Base-by-base conservation (phyloP, 2,329 filamentous ascomycete genomes). In the Coleophoma eucalyptorum region DNA sequence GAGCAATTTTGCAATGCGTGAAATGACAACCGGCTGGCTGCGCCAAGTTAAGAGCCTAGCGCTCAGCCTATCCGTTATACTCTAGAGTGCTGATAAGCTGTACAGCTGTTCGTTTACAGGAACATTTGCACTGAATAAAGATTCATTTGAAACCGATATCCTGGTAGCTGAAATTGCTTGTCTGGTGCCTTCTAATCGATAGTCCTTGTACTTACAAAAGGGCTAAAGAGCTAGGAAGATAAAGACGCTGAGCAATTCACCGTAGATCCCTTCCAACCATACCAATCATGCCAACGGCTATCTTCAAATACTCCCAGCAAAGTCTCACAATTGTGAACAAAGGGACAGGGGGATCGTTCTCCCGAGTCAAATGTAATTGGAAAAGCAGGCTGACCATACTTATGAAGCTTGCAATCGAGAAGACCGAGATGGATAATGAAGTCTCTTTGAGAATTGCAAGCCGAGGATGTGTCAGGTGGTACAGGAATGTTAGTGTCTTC, bases 391-490 rank as follows among this genome's bases (percentile, higher is more conserved):
- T 79, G 48, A 83, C 78, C 83, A 91, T 88, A 69, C 81, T 89
- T 60, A 89, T 78, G 69, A 89, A 90, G 69, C 84, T 88, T 35
- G 86, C 84, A 55, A 88, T 81, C 47, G 85, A 89, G 64, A 91
- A 89, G 56, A 90, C 84, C 58, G 84, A 83, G 56, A 91, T 79
- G n/a, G 86, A 89, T 10, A 86, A 86, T 43, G 84, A 83, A 1
- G 87, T 91, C 71, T 90, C 87, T 63, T 88, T 89, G 62, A 85
- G 83, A 60, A 91, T 91, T 62, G 84, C 89, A 65, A 90, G 87
- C 63, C 87, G 87, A 59, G 87, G 84, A 67, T 91, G 86, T 13
- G 86, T 89, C 54, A 87, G 75, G 66, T 91, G 87, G 69, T 92
- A 91, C 58, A 86, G 77, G 49, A 86, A 78, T 2, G 88, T 90